Percentiles rank a stretch among this genome's conserved stretches.
Conservation (phyloP, 495 filamentous ascomycete genomes). For the Penicillium longicatenatum region DNA sequence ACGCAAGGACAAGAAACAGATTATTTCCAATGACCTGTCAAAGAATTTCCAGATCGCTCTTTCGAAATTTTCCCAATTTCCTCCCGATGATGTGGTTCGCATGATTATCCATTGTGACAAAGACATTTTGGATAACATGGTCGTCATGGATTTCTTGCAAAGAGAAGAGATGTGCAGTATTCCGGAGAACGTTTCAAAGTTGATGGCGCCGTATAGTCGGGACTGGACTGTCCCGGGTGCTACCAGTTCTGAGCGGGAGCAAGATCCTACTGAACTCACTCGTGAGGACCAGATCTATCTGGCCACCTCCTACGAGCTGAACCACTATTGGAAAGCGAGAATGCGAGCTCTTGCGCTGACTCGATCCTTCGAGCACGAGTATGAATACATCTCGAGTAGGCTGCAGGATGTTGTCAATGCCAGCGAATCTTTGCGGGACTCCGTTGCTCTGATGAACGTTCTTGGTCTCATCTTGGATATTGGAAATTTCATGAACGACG, state of each 20-base stretch:
- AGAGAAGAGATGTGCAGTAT: slow-evolving; percentile 90
- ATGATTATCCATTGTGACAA: slow-evolving; percentile 96
- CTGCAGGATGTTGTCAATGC: slow-evolving; percentile 80
- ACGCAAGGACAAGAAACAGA: slow-evolving; percentile 94
- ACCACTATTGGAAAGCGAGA: slow-evolving; percentile 98
- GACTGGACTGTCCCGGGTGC: slow-evolving; percentile 95
- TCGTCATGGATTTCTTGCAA: slow-evolving; percentile 97
- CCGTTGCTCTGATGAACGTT: slow-evolving; percentile 90
- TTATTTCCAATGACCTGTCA: slow-evolving; percentile 88
- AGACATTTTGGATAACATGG: slow-evolving; percentile 85
- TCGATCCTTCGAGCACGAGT: slow-evolving; percentile 81
- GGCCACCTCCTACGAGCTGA: slow-evolving; percentile 88
- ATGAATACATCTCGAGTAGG: slow-evolving; percentile 84
- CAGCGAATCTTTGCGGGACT: slow-evolving; percentile 86
- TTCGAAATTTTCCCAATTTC: slow-evolving; percentile 80
- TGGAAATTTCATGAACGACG: slow-evolving; percentile 99
- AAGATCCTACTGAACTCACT: slow-evolving; percentile 86
- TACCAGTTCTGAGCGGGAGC: slow-evolving; percentile 74
- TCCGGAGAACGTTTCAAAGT: slow-evolving; percentile 85
- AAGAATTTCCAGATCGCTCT: slow-evolving; percentile 93
- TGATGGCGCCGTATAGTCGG: slow-evolving; percentile 90
- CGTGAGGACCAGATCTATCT: slow-evolving; percentile 95
- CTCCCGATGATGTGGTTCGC: slow-evolving; percentile 80
- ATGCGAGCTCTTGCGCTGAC: slow-evolving; percentile 90
- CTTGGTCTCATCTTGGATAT: slow-evolving; percentile 95